phyloP scores from a whole-genome alignment of 257 asterid species.

The Solanum dulcamara region DNA sequence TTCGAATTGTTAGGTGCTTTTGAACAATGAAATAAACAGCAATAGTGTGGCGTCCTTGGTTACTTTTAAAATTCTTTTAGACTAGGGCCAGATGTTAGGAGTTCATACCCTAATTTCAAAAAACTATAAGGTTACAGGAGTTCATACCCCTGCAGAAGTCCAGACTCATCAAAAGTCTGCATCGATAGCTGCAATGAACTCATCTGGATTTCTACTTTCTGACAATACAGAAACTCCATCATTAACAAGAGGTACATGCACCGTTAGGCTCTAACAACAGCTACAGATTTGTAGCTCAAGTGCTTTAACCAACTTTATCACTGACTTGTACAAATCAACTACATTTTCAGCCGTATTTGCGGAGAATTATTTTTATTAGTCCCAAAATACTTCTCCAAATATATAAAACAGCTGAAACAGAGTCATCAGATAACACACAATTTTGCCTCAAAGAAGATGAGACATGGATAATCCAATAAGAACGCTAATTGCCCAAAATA shows the following conservation, averaged over 20 bases:
- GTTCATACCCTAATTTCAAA: too few relatives aligned
- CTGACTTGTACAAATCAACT: not conserved
- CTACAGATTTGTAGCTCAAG: too few relatives aligned
- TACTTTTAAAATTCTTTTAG: too few relatives aligned
- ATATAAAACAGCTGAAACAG: not conserved
- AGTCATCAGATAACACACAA: not conserved
- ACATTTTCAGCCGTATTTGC: not conserved
- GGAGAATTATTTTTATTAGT: not conserved
- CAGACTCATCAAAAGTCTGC: not conserved
- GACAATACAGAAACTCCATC: too few relatives aligned
- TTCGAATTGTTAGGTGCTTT: not conserved
- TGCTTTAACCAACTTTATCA: not conserved
- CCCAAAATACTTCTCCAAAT: not conserved
- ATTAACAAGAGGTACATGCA: too few relatives aligned
- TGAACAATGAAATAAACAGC: not conserved
- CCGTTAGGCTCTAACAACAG: too few relatives aligned
- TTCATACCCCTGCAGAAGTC: not conserved
- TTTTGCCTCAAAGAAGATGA: not conserved
- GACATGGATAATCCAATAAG: not conserved
- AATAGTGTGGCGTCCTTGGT: not conserved
- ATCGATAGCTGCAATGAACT: too few relatives aligned
- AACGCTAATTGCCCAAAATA: not conserved
- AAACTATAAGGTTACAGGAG: too few relatives aligned
- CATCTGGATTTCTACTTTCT: too few relatives aligned
- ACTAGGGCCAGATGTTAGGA: too few relatives aligned